phyloP scores from a whole-genome alignment of 768 basidiomycete genomes.

The Boletus sp. region DNA sequence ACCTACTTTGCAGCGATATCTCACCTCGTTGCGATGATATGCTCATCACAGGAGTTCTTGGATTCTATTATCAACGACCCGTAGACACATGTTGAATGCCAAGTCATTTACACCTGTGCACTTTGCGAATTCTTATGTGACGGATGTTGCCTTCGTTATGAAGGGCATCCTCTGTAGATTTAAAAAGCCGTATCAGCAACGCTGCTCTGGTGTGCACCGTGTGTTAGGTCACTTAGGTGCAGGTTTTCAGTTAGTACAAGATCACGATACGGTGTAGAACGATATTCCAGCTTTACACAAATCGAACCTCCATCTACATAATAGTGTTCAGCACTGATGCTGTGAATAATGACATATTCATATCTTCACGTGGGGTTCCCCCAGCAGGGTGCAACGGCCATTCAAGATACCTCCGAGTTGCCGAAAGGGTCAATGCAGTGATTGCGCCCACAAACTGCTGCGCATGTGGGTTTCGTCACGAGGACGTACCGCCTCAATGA shows the following conservation, averaged over 20 bases:
- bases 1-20: slow-evolving; percentile 49
- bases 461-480: slow-evolving; percentile 21
- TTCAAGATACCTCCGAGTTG: neutral
- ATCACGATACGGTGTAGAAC: too few relatives aligned
- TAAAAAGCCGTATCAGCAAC: too few relatives aligned
- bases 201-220: too few relatives aligned
- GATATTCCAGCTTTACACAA: too few relatives aligned
- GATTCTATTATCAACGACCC: neutral
- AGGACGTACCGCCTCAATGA: slow-evolving; percentile 19
- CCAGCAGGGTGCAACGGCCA: slow-evolving; percentile 2
- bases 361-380: too few relatives aligned
- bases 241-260: too few relatives aligned
- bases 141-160: too few relatives aligned
- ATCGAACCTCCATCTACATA: too few relatives aligned
- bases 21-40: slow-evolving; percentile 52
- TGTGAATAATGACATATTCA: neutral
- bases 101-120: neutral
- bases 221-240: too few relatives aligned
- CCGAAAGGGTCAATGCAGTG: slow-evolving; percentile 8
- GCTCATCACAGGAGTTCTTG: neutral
- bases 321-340: neutral
- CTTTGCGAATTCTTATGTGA: neutral
- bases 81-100: neutral
- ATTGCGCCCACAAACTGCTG: slow-evolving; percentile 20
- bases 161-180: too few relatives aligned